These are phyloP conservation scores for Gyromitra esculenta DNA, from an alignment of 2,329 filamentous ascomycete species.

Conservation along the genomic window DNA sequence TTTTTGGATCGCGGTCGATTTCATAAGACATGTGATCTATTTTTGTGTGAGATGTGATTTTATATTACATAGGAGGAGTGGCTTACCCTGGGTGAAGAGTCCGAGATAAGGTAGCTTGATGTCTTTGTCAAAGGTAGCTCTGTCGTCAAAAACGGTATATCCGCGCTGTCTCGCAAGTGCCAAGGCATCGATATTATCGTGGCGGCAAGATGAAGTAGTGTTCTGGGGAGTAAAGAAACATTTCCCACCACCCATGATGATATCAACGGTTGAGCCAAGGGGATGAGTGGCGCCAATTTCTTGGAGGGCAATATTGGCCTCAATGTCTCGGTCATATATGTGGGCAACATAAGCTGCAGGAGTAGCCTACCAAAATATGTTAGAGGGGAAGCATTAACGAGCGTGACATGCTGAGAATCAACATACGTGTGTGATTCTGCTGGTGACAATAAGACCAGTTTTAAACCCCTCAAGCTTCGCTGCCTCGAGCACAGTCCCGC, in stretches of 20 bases:
- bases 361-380: conserved; percentile 54
- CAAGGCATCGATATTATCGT: conserved; percentile 61
- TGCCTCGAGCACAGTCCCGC: conserved; percentile 62
- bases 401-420: neutral
- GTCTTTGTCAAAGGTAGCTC: conserved; percentile 59
- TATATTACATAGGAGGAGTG: neutral
- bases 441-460: conserved; percentile 63
- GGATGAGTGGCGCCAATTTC: conserved; percentile 62
- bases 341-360: conserved; percentile 60
- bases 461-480: conserved; percentile 61
- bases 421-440: conserved; percentile 60
- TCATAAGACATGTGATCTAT: conserved; percentile 60
- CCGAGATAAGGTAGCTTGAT: conserved; percentile 61
- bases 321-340: conserved; percentile 59
- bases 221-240: conserved; percentile 62
- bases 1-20: conserved; percentile 60
- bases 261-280: conserved; percentile 61
- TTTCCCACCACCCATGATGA: conserved; percentile 62
- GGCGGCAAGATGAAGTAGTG: conserved; percentile 60
- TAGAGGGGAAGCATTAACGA: neutral
- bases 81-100: conserved; percentile 60
- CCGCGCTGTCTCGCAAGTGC: conserved; percentile 60
- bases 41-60: neutral
- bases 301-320: conserved; percentile 61
- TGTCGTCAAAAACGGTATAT: conserved; percentile 61